phyloP scores from a whole-genome alignment of 768 basidiomycete genomes.

The Leccinellum rugosiceps region DNA sequence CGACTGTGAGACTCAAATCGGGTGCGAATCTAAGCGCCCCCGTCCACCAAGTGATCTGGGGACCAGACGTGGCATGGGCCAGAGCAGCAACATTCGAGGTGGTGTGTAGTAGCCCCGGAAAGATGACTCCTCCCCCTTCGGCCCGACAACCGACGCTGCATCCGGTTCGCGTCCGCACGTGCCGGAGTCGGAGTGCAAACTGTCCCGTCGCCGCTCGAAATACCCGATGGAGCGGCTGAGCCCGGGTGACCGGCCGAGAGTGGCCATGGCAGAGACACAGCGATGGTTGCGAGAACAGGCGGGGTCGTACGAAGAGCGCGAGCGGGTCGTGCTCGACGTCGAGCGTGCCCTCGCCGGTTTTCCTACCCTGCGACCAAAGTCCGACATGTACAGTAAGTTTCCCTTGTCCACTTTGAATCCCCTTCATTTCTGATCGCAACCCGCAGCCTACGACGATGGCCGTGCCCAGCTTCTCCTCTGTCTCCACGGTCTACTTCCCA shows the following conservation, averaged over 20 bases:
- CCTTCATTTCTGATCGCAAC: slow-evolving; percentile 3
- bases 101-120: neutral
- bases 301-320: slow-evolving; percentile 50
- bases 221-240: neutral
- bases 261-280: slow-evolving; percentile 34
- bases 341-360: slow-evolving; percentile 54
- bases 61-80: slow-evolving; percentile 13
- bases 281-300: slow-evolving; percentile 68
- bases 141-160: neutral
- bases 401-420: neutral
- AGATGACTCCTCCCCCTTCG: neutral
- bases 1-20: slow-evolving; percentile 20
- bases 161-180: neutral
- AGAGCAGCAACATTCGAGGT: slow-evolving; percentile 5
- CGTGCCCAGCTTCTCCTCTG: slow-evolving; percentile 89
- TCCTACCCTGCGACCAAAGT: slow-evolving; percentile 66
- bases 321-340: slow-evolving; percentile 62
- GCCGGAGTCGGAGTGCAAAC: slow-evolving; percentile 7
- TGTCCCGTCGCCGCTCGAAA: slow-evolving; percentile 12
- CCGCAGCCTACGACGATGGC: slow-evolving; percentile 88
- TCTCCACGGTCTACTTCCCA: slow-evolving; percentile 87
- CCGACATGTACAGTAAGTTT: slow-evolving; percentile 71
- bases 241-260: neutral
- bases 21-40: slow-evolving; percentile 23
- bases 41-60: slow-evolving; percentile 10